phyloP scores from a whole-genome alignment of 75 land plant species.

The Picea glauca region DNA sequence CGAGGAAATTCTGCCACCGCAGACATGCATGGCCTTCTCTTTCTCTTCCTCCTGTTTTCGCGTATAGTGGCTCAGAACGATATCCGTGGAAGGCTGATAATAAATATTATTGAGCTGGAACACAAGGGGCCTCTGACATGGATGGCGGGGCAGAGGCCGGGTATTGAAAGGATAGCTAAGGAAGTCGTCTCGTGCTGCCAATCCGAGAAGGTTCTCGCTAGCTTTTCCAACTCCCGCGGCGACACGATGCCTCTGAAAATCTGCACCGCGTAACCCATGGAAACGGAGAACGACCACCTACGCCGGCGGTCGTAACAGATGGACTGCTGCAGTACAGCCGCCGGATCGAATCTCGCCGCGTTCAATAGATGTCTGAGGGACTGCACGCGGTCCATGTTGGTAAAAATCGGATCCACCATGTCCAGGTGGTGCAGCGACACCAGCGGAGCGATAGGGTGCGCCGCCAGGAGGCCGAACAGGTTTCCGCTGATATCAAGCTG shows the following conservation, averaged over 20 bases:
- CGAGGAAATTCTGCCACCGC: too few relatives aligned
- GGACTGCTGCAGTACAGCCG: conserved; percentile 30
- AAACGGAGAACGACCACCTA: conserved; percentile 31
- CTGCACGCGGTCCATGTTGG: conserved; percentile 20
- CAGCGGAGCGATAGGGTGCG: conserved; percentile 81
- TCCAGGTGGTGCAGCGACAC: conserved; percentile 90
- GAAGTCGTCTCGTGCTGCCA: conserved; percentile 1
- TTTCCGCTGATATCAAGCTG: conserved; percentile 63
- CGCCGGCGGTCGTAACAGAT: conserved; percentile 32
- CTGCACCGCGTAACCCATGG: conserved; percentile 40
- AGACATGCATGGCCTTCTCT: too few relatives aligned
- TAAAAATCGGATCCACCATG: conserved; percentile 44
- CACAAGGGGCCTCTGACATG: conserved; percentile 19
- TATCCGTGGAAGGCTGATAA: too few relatives aligned
- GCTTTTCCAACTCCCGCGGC: conserved; percentile 23
- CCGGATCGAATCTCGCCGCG: conserved; percentile 21
- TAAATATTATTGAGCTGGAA: conserved; percentile 20
- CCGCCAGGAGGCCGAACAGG: conserved; percentile 67
- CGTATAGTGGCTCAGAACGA: too few relatives aligned
- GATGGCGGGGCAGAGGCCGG: neutral
- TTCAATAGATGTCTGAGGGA: conserved; percentile 17
- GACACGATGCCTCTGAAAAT: conserved; percentile 24
- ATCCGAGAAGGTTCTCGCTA: neutral
- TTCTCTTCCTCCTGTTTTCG: too few relatives aligned
- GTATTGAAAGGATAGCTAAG: conserved; percentile 28